Evolutionary conservation across 495 filamentous ascomycete genomes (phyloP), one percentile per base, ranked within the genome.

Genomic region (Penicillium riverlandense): DNA sequence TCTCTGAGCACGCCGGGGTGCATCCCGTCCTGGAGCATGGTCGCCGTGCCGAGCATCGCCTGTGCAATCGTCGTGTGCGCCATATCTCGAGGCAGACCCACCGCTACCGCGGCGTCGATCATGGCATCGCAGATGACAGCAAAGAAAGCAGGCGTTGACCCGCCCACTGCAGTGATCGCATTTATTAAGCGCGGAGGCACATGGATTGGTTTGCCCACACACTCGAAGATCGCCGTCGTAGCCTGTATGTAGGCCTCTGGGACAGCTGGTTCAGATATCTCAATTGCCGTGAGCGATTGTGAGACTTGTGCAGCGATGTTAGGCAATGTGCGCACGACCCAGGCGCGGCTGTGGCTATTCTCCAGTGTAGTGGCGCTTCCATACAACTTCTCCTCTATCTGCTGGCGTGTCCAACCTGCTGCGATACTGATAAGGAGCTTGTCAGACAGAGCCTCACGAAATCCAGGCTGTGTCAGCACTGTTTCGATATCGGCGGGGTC

Each of bases 351-450:
- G 9, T 42, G 8, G 7, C 38, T 33, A 30, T 56, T 57, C 1
- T 36, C 40, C 2, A 16, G 15, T 1, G 53, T 45, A 2, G 54
- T 54, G 8, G 43, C 43, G 29, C 38, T 55, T 13, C 54, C 57
- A 44, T 60, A 63, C 14, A 70, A 47, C 11, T 50, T 61, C 13
- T 40, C 22, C 30, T 62, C 57, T 29, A 70, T 52, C 15, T 59
- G 53, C 35, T 58, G 38, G 35, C 51, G 43, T 0, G 62, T 65
- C 64, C 63, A 68, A 10, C 66, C 67, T 2, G 67, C 67, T n/a
- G 60, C 66, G 8, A 71, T 65, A 48, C 67, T 71, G 48, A 71
- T 67, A 6, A 71, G 34, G 16, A 71, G 52, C 32, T 68, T 71
- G 1, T 43, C 16, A 1, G 37, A 7, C 1, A 69, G 31, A 7